Base-by-base conservation (phyloP, 495 filamentous ascomycete genomes). In the Aspergillus olivimuriae region DNA sequence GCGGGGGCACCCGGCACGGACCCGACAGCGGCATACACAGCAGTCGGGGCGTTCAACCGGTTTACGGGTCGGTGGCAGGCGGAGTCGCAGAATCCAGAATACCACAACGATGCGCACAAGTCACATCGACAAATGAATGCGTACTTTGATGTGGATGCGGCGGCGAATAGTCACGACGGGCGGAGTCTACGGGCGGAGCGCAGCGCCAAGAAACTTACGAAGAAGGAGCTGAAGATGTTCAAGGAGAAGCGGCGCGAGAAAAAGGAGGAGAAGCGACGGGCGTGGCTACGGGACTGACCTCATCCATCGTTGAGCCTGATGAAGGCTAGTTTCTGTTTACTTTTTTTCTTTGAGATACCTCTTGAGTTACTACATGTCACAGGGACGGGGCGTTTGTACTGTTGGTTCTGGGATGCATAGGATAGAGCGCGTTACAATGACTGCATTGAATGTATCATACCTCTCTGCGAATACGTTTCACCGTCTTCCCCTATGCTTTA, bases 61-160 rank as follows among this genome's bases (percentile, higher is more conserved):
- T 91, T 89, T 63, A 94, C 90, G 2, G 94, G 92, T 8, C 76
- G 80, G 48, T 96, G 85, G 73, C 92, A 96, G 65, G 67, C 71
- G 15, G 53, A 62, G 4, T 55, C 62, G 7, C 69, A 81, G 47
- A 81, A 68, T 3, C 82, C 94, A 2, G 86, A 89, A 39, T 77
- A 77, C 11, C 82, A 87, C 72, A 87, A 83, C 51, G 92, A 96
- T 56, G 89, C 92, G 62, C 87, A 87, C 50, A 95, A 95, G 73
- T 80, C 80, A 32, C 76, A 71, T 43, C 74, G 94, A 35, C 92
- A 97, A 72, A 86, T 97, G 86, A 83, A 83, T 57, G 87, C 90
- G 8, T 98, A 82, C 65, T 98, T 95, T 57, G 94, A 97, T 56
- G 92, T 97, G n/a, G 92, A 97, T 67, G 87, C 89, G 9, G 91